Percentiles rank a stretch among this genome's conserved stretches.
phyloP scores from a whole-genome alignment of 176 grass and related monocot species.

The Oryza glumipatula region DNA sequence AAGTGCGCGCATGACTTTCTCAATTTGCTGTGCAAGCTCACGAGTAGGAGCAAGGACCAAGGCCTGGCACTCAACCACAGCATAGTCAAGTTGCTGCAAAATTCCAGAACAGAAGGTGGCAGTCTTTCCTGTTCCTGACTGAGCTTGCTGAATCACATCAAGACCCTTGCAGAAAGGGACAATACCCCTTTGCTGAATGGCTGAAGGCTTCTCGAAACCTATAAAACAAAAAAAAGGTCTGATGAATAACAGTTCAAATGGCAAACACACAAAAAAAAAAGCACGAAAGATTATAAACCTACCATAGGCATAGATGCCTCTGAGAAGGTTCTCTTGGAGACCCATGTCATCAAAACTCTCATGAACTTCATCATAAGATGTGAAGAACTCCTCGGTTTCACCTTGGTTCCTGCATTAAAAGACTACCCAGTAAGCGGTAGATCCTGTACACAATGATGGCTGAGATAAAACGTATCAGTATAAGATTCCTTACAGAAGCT shows the following conservation, averaged over 20 bases:
- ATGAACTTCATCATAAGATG: conserved; percentile 77
- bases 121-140: conserved; percentile 94
- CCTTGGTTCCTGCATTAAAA: conserved; percentile 47
- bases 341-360: conserved; percentile 97
- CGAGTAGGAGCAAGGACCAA: conserved; percentile 92
- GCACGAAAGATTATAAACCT: background rate
- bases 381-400: conserved; percentile 86
- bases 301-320: conserved; percentile 97
- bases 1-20: conserved; percentile 93
- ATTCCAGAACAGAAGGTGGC: conserved; percentile 96
- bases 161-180: conserved; percentile 94
- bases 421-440: background rate
- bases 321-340: conserved; percentile 91
- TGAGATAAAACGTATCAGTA: background rate
- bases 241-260: background rate
- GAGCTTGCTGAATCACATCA: conserved; percentile 96
- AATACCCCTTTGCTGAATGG: conserved; percentile 91
- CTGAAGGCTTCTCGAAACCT: conserved; percentile 98
- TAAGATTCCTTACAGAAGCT: conserved; percentile 53
- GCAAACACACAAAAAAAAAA: background rate
- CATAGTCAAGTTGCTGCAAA: conserved; percentile 88
- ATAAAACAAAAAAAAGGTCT: background rate
- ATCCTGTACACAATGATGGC: background rate
- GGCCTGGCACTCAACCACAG: conserved; percentile 84
- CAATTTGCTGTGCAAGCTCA: conserved; percentile 92